Percentiles rank a stretch among this genome's conserved stretches.
phyloP scores from a whole-genome alignment of 1,284 basidiomycete genomes.

The Naganishia liquefaciens region DNA sequence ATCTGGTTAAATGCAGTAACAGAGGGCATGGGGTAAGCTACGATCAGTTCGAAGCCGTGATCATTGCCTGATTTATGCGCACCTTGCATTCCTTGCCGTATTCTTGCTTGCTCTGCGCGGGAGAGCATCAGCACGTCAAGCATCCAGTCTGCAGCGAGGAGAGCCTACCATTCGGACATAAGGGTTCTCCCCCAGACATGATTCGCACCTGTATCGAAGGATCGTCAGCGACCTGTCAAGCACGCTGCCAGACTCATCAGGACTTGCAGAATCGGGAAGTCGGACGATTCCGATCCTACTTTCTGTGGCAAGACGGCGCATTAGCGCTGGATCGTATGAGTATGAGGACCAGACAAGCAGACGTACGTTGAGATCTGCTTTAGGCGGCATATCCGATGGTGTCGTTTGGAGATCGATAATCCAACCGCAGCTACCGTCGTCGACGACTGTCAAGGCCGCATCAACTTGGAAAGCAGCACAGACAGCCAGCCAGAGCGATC shows the following conservation, averaged over 20 bases:
- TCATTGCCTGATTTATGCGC: constrained; percentile 42
- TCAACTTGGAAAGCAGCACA: not conserved
- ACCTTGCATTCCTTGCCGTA: constrained; percentile 81
- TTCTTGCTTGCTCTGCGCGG: constrained; percentile 82
- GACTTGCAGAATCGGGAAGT: constrained; percentile 53
- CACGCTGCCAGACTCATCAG: not conserved
- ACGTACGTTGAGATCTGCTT: constrained; percentile 54
- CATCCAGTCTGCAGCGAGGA: constrained; percentile 25
- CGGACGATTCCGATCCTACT: constrained; percentile 53
- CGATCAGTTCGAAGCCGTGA: not conserved
- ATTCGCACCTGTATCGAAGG: constrained; percentile 75
- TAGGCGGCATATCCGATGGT: constrained; percentile 40
- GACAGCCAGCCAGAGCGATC: not conserved
- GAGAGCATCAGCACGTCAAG: constrained; percentile 46
- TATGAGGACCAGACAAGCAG: too few species aligned
- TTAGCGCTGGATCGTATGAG: not conserved
- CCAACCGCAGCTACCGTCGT: not conserved
- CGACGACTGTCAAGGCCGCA: too few species aligned
- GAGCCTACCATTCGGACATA: constrained; percentile 80
- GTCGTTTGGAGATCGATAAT: too few species aligned
- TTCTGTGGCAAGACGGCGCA: constrained; percentile 40
- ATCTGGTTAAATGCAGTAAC: constrained; percentile 48
- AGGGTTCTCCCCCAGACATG: constrained; percentile 84
- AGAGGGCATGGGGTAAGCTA: not conserved
- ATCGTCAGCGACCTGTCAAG: constrained; percentile 65